Evolutionary conservation across 441 rosid species (phyloP).

Genomic region (Euphorbia celastroides): DNA sequence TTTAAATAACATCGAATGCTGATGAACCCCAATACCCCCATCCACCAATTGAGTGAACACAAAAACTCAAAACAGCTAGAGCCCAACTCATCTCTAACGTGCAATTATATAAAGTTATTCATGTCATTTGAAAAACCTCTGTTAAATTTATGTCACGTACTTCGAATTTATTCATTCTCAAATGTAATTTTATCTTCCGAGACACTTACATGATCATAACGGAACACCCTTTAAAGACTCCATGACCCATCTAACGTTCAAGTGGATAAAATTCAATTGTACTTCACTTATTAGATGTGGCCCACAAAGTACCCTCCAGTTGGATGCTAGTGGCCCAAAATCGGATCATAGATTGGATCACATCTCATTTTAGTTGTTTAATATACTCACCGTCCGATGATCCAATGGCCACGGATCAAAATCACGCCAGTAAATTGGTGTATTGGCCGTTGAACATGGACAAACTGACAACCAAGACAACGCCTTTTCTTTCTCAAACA

Average conservation of each 20-base stretch:
- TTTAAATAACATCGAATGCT: too few relatives aligned
- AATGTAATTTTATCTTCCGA: too few relatives aligned
- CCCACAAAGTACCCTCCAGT: background rate
- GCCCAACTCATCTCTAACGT: background rate
- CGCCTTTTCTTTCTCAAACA: background rate
- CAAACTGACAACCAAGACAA: slow-evolving; percentile 21
- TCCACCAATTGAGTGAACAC: background rate
- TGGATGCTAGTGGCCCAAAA: background rate
- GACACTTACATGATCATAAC: too few relatives aligned
- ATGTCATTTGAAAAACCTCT: too few relatives aligned
- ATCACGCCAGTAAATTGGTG: background rate
- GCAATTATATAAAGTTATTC: too few relatives aligned
- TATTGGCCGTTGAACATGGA: slow-evolving; percentile 23
- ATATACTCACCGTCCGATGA: background rate
- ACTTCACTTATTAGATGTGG: background rate
- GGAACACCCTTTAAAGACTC: too few relatives aligned
- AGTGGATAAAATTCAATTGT: background rate
- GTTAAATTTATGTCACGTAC: too few relatives aligned
- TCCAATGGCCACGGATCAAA: background rate
- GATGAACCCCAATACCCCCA: background rate
- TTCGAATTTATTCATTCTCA: too few relatives aligned
- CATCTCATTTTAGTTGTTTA: background rate
- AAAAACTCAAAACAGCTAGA: background rate
- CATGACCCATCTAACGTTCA: background rate
- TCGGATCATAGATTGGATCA: background rate